A percentile compares a stretch with the other conserved stretches of the same genome.
Conservation (phyloP, 345 rosid genomes). For the Salix viminalis region DNA sequence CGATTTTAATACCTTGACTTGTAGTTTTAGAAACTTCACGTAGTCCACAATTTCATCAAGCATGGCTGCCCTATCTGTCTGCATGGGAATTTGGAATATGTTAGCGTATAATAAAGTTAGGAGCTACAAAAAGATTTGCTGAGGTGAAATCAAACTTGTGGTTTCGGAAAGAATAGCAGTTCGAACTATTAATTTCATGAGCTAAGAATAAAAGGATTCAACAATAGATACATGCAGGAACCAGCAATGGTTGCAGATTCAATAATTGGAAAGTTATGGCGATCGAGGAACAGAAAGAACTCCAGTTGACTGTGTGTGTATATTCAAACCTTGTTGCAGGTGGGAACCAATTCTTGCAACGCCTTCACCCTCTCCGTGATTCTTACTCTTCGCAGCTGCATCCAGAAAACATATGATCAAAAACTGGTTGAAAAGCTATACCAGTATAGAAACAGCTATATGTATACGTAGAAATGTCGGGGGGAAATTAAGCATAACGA, state of each 20-base stretch:
- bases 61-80: conserved; percentile 80
- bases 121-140: not conserved
- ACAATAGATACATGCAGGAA: not conserved
- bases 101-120: not conserved
- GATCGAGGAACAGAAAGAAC: not conserved
- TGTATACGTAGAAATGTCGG: not conserved
- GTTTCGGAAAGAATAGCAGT: not conserved
- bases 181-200: not conserved
- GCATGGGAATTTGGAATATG: conserved; percentile 16
- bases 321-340: conserved; percentile 55
- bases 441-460: not conserved
- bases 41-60: conserved; percentile 81
- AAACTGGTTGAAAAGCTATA: not conserved
- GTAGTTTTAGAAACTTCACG: conserved; percentile 76
- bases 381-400: conserved; percentile 69
- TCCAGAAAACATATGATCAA: not conserved
- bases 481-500: not conserved
- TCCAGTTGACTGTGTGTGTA: not conserved
- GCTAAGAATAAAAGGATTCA: not conserved
- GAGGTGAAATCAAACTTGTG: not conserved
- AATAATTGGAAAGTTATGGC: not conserved
- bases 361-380: conserved; percentile 74
- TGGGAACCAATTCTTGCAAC: conserved; percentile 72
- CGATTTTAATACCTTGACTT: conserved; percentile 56
- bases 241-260: not conserved